Conservation (phyloP, 2,329 filamentous ascomycete genomes). For the Xylaria sp. region DNA sequence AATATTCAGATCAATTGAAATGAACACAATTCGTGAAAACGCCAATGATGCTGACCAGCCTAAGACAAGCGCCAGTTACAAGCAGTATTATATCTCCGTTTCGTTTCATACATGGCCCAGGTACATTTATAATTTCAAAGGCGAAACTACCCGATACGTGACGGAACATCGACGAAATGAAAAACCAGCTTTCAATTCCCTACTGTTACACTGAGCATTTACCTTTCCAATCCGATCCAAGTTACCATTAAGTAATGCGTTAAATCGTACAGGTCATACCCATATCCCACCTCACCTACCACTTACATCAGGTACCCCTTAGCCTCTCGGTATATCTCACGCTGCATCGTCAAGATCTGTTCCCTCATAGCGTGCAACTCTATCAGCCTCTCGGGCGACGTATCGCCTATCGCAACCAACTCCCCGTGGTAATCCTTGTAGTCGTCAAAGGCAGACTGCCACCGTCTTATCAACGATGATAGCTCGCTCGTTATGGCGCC, state of each 20-base stretch:
- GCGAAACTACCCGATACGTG: neutral
- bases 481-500: constrained; percentile 25
- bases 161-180: neutral
- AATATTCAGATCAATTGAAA: neutral
- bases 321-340: constrained; percentile 30
- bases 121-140: neutral
- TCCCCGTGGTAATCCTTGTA: constrained; percentile 22
- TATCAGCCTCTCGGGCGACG: neutral
- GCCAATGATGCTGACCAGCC: neutral
- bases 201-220: neutral
- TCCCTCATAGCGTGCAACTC: constrained; percentile 31
- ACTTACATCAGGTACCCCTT: constrained; percentile 15
- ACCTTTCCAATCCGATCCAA: neutral
- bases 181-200: neutral
- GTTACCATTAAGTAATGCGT: neutral
- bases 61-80: neutral
- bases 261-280: neutral
- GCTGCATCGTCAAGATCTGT: constrained; percentile 31
- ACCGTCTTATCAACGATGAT: neutral
- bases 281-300: no score
- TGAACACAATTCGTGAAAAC: no score
- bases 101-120: neutral
- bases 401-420: constrained; percentile 7
- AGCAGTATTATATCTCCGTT: neutral
- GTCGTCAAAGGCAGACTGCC: constrained; percentile 19